Evolutionary conservation across 2,329 filamentous ascomycete genomes (phyloP).

Genomic region (Trichoderma semiorbis): DNA sequence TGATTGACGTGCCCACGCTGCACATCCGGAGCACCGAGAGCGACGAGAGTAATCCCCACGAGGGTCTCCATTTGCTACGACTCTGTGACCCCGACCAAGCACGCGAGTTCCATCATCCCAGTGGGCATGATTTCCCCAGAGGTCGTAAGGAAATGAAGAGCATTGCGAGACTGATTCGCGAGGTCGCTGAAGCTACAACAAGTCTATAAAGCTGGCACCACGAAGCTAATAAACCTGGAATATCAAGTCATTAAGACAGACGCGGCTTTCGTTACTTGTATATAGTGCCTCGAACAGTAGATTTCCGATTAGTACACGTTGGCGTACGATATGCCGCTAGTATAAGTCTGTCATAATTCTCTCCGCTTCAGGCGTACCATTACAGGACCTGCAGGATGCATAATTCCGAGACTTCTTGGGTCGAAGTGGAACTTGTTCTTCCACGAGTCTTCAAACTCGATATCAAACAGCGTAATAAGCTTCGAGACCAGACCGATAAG

Average conservation of each 20-base stretch:
- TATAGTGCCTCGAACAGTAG: neutral
- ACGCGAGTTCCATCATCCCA: conserved; percentile 1
- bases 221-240: neutral
- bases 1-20: conserved; percentile 8
- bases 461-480: neutral
- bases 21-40: conserved; percentile 1
- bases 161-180: conserved; percentile 5
- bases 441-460: neutral
- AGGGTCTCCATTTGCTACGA: conserved; percentile 1
- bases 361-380: neutral
- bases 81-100: neutral
- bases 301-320: too few species aligned
- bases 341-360: neutral
- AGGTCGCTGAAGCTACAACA: neutral
- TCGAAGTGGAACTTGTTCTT: neutral
- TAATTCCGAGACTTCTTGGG: conserved; percentile 7
- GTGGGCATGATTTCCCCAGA: conserved; percentile 11
- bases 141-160: conserved; percentile 7
- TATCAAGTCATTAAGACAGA: neutral
- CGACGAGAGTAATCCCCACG: neutral
- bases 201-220: neutral
- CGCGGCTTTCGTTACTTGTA: neutral
- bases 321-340: neutral
- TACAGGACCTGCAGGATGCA: neutral
- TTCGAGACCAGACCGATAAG: neutral